These are phyloP conservation scores for Isoetes taiwanensis DNA, from an alignment of 75 land plant species.

Conservation along the genomic window DNA sequence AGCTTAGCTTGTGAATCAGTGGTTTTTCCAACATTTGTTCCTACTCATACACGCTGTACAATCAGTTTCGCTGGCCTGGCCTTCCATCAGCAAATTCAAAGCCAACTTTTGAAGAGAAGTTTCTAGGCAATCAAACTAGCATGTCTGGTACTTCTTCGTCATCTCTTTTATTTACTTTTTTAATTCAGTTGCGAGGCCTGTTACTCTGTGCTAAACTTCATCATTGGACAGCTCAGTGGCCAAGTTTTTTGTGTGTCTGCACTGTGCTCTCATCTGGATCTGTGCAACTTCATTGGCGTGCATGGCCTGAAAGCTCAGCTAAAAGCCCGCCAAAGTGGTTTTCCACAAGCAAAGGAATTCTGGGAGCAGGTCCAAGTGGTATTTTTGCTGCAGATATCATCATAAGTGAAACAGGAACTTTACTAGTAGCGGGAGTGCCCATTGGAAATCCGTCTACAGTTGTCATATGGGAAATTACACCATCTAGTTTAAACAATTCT, in stretches of 20 bases:
- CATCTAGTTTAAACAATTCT: constrained; percentile 32
- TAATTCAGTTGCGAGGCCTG: too few relatives aligned
- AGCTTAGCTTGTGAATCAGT: neutral
- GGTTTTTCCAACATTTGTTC: neutral
- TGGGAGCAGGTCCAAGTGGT: constrained; percentile 98
- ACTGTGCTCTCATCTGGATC: constrained; percentile 86
- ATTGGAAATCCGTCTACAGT: constrained; percentile 96
- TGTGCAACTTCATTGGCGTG: constrained; percentile 91
- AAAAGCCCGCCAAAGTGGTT: constrained; percentile 54
- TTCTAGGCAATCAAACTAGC: constrained; percentile 58
- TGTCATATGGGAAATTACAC: constrained; percentile 96
- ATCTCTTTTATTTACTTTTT: too few relatives aligned
- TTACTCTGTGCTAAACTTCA: too few relatives aligned
- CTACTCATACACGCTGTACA: too few relatives aligned
- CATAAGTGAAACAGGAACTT: constrained; percentile 67
- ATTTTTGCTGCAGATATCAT: constrained; percentile 94
- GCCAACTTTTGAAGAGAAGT: constrained; percentile 73
- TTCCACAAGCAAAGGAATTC: constrained; percentile 75
- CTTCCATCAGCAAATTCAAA: constrained; percentile 16
- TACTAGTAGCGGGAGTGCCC: constrained; percentile 96
- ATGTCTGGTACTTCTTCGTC: constrained; percentile 35
- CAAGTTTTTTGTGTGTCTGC: constrained; percentile 89
- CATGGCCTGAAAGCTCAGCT: constrained; percentile 57
- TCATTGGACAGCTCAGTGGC: constrained; percentile 73
- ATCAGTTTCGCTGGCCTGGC: neutral